Conservation (phyloP, 768 basidiomycete genomes). For the Leccinum rimulosum region DNA sequence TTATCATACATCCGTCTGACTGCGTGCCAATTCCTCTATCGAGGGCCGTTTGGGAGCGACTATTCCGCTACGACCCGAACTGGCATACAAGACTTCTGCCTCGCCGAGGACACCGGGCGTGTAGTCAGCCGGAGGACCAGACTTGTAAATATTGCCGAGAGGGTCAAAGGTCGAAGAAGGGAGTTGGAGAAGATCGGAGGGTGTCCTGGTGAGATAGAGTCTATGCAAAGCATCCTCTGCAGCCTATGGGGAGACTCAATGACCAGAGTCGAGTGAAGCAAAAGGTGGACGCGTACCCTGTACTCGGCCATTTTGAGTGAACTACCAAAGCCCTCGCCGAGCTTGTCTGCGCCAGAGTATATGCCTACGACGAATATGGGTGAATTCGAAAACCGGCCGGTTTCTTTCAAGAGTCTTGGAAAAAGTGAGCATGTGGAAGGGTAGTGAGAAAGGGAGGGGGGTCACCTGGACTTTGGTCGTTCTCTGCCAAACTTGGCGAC, state of each 20-base stretch:
- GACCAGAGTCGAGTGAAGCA: background rate
- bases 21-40: conserved; percentile 21
- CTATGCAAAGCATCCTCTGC: conserved; percentile 84
- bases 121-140: conserved; percentile 47
- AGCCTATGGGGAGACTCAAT: conserved; percentile 45
- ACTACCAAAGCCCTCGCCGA: conserved; percentile 93
- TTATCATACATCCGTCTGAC: conserved; percentile 26
- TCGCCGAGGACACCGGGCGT: conserved; percentile 52
- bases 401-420: conserved; percentile 81
- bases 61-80: conserved; percentile 55
- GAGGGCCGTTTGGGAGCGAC: conserved; percentile 32
- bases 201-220: conserved; percentile 78
- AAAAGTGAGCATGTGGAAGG: background rate
- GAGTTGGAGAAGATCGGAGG: conserved; percentile 62
- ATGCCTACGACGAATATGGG: conserved; percentile 97
- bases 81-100: conserved; percentile 67
- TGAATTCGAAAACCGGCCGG: conserved; percentile 85
- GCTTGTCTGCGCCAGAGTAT: conserved; percentile 76
- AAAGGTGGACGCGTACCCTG: conserved; percentile 51
- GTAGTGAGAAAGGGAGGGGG: background rate
- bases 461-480: conserved; percentile 65
- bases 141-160: conserved; percentile 51
- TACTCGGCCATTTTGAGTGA: conserved; percentile 95
- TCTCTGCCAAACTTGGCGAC: conserved; percentile 67
- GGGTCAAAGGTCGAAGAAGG: conserved; percentile 75